A percentile compares a stretch with the other conserved stretches of the same genome.
Conservation (phyloP, 2,329 filamentous ascomycete genomes). For the Colletotrichum orchidophilum region DNA sequence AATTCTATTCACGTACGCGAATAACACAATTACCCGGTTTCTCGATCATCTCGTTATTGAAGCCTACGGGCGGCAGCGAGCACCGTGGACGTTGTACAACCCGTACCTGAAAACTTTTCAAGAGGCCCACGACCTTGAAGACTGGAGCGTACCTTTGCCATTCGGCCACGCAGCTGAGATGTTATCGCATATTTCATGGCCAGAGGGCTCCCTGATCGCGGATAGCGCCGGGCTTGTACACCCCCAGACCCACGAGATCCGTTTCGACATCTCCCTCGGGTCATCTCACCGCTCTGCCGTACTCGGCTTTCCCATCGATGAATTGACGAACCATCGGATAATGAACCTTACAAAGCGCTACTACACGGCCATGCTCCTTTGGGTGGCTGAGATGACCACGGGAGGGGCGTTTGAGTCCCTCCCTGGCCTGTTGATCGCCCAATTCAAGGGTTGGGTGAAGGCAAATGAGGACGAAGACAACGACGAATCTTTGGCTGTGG, state of each 20-base stretch:
- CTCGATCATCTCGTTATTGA: constrained; percentile 3
- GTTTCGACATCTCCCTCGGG: not conserved
- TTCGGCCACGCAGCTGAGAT: not conserved
- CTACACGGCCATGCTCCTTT: not conserved
- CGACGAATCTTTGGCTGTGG: not conserved
- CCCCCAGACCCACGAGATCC: not conserved
- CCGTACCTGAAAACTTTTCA: constrained; percentile 8
- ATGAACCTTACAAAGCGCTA: not conserved
- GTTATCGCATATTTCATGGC: not conserved
- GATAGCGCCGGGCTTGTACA: not conserved
- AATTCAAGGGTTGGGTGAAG: not conserved
- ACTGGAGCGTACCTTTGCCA: not conserved
- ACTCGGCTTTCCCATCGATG: not conserved
- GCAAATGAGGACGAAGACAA: not conserved
- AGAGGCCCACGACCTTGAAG: not conserved
- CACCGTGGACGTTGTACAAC: not conserved
- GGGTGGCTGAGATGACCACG: not conserved
- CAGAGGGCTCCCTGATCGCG: not conserved
- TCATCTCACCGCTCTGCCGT: not conserved
- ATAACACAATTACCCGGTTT: not conserved
- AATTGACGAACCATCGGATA: not conserved
- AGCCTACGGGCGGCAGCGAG: not conserved
- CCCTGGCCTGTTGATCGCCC: not conserved
- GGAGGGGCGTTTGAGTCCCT: not conserved
- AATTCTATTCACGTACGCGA: not conserved